A percentile compares a stretch with the other conserved stretches of the same genome.
These are phyloP conservation scores for Monilinia polystroma DNA, from an alignment of 2,329 filamentous ascomycete species.

Conservation along the genomic window DNA sequence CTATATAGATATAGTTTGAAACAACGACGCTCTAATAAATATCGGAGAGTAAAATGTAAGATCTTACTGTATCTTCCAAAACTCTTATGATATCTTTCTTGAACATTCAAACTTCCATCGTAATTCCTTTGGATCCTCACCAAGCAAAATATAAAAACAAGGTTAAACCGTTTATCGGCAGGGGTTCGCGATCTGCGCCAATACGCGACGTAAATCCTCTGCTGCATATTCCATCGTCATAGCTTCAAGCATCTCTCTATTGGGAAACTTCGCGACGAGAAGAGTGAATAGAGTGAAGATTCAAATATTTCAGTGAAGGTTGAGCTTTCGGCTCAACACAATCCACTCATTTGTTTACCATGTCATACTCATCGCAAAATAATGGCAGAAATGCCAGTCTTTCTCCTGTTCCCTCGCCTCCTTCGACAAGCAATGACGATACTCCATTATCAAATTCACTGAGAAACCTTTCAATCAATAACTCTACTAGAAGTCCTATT, in stretches of 20 bases:
- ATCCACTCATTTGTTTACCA: constrained; percentile 17
- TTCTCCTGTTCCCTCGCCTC: constrained; percentile 23
- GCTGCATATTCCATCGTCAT: background rate
- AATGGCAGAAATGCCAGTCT: constrained; percentile 25
- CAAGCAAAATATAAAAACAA: background rate
- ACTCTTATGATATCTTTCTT: background rate
- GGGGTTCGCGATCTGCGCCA: constrained; percentile 12
- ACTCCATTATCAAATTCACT: constrained; percentile 41
- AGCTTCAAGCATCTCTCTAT: background rate
- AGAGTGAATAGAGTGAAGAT: constrained; percentile 15
- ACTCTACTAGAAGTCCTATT: constrained; percentile 28
- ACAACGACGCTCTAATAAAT: background rate
- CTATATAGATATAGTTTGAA: constrained; percentile 8
- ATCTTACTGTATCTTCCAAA: background rate
- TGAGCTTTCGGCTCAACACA: constrained; percentile 19
- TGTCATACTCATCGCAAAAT: constrained; percentile 23
- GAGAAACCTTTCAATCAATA: constrained; percentile 43
- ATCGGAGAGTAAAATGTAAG: background rate
- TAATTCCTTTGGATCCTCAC: background rate
- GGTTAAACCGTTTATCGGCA: constrained; percentile 9
- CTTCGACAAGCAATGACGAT: constrained; percentile 31
- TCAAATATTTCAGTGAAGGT: constrained; percentile 13
- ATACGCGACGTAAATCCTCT: constrained; percentile 4
- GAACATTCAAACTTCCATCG: background rate
- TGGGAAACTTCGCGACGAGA: background rate